Conservation (phyloP, 192 early-diverging fungal genomes). For the Backusella luteola region DNA sequence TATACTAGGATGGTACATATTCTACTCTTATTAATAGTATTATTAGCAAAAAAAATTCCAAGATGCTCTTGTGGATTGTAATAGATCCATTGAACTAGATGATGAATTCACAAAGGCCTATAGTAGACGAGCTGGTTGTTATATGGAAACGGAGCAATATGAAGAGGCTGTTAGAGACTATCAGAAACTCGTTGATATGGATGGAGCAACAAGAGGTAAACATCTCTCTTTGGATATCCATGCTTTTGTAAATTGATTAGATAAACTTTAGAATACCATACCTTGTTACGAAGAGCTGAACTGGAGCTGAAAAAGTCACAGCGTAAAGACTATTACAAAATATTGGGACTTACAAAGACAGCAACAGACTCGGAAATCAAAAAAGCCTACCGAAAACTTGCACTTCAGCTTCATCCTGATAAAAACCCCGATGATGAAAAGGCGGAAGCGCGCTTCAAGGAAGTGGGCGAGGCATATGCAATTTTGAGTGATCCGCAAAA, state of each 20-base stretch:
- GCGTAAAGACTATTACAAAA: conserved; percentile 96
- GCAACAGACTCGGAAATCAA: conserved; percentile 81
- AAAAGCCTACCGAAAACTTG: conserved; percentile 81
- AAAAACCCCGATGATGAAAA: conserved; percentile 72
- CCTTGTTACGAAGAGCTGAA: conserved; percentile 54
- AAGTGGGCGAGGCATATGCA: conserved; percentile 76
- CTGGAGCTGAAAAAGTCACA: conserved; percentile 63
- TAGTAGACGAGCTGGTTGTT: conserved; percentile 73
- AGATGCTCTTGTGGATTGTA: conserved; percentile 61
- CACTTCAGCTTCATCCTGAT: conserved; percentile 90
- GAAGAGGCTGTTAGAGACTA: conserved; percentile 80
- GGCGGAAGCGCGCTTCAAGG: conserved; percentile 81
- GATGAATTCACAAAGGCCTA: conserved; percentile 69
- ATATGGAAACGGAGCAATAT: conserved; percentile 69
- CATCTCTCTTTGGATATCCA: background rate
- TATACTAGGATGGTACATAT: background rate
- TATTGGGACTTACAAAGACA: conserved; percentile 72
- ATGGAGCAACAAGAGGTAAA: conserved; percentile 61
- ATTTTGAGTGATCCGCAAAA: conserved; percentile 80
- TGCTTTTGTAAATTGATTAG: background rate
- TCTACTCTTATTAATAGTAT: background rate
- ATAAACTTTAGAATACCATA: conserved; percentile 31
- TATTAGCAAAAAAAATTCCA: conserved; percentile 48
- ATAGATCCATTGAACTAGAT: conserved; percentile 63
- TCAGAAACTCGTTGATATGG: conserved; percentile 52